Conservation (phyloP, 1,139 yeast species). For the Blastobotrys indianensis region DNA sequence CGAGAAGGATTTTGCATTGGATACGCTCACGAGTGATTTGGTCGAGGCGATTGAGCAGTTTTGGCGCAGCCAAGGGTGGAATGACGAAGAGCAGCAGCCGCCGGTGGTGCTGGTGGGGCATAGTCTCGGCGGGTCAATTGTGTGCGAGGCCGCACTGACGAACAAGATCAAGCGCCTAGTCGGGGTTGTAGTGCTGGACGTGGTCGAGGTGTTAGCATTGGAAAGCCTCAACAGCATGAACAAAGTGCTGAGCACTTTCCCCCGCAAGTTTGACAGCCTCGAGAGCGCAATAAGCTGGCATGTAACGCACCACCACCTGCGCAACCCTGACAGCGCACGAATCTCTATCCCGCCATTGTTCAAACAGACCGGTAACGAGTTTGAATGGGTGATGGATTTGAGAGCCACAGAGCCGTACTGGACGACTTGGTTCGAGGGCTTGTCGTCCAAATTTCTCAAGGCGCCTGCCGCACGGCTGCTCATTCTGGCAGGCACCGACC, state of each 20-base stretch:
- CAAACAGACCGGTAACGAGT: neutral
- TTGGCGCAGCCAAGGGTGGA: conserved; percentile 25
- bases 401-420: conserved; percentile 59
- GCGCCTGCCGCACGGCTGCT: conserved; percentile 61
- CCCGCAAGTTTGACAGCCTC: conserved; percentile 47
- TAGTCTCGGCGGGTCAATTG: conserved; percentile 85
- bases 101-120: conserved; percentile 70
- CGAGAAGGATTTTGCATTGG: conserved; percentile 42
- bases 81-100: conserved; percentile 24
- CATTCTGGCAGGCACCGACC: conserved; percentile 85
- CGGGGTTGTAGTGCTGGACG: conserved; percentile 79
- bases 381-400: conserved; percentile 62
- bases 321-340: conserved; percentile 57
- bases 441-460: conserved; percentile 59
- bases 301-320: conserved; percentile 44
- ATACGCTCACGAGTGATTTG: conserved; percentile 54
- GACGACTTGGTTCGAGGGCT: conserved; percentile 71
- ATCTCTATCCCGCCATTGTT: conserved; percentile 62
- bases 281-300: conserved; percentile 82
- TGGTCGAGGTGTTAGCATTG: conserved; percentile 89
- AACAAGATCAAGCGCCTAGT: conserved; percentile 19
- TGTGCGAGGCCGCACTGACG: conserved; percentile 44
- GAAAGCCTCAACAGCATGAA: conserved; percentile 64
- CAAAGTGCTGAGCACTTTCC: conserved; percentile 54
- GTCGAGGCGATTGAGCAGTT: conserved; percentile 42